phyloP scores from a whole-genome alignment of 352 stramenopile species.

The Chrysophaeum taylorii region DNA sequence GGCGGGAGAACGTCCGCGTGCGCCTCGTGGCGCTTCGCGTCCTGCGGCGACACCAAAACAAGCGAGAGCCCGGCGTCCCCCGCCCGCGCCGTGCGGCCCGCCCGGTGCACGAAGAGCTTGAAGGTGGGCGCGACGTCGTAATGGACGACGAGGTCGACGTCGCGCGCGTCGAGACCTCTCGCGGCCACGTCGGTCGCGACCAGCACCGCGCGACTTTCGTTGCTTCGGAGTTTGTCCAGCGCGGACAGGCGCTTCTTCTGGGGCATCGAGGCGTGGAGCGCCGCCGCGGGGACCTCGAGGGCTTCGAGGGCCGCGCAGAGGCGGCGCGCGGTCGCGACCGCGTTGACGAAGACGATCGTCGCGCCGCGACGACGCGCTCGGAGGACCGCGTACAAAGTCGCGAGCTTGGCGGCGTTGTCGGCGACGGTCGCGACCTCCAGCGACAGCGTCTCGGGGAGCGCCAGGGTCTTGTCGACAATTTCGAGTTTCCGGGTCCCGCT shows the following conservation, averaged over 20 bases:
- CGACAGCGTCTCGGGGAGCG: neutral
- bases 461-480: conserved; percentile 56
- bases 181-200: conserved; percentile 93
- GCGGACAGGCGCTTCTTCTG: conserved; percentile 75
- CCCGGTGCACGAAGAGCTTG: neutral
- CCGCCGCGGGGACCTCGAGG: conserved; percentile 54
- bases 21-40: neutral
- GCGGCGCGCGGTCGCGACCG: conserved; percentile 64
- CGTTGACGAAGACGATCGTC: conserved; percentile 79
- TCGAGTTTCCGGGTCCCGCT: neutral
- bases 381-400: neutral
- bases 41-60: neutral
- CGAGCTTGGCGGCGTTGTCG: neutral
- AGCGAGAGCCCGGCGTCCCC: neutral
- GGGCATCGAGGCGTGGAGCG: conserved; percentile 76
- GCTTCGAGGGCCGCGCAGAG: conserved; percentile 48
- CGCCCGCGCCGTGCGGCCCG: neutral
- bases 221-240: conserved; percentile 58
- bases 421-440: neutral
- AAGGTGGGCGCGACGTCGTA: conserved; percentile 76
- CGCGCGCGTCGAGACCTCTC: conserved; percentile 89
- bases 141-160: conserved; percentile 91
- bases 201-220: conserved; percentile 55
- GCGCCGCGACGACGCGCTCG: conserved; percentile 43
- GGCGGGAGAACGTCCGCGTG: neutral